Evolutionary conservation across 257 asterid species (phyloP), one percentile per base, ranked within the genome.

Genomic region (Lycium ferocissimum): DNA sequence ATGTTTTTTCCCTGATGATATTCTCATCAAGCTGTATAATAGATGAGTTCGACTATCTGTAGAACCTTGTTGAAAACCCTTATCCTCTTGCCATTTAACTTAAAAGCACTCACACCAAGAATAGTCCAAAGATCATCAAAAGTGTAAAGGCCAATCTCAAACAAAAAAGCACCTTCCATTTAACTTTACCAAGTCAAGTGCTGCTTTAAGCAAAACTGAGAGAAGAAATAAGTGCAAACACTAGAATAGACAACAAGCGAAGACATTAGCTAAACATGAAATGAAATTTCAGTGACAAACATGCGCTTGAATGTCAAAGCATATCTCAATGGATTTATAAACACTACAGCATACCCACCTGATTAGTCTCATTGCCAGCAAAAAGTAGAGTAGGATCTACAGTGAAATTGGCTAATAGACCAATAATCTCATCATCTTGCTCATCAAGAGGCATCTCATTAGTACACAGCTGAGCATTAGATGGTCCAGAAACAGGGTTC

Each of bases 341-440:
- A 47, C 45, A 38, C 40, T 56, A 45, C 56, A 83, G 54, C 54
- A 45, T 22, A 83, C 38, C 0, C 70, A 94, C 98, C 98, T 90
- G 87, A 26, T 45, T 83, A 87, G 71, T 58, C 84, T 66, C 90
- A 86, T 86, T 65, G 47, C 78, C 88, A 37, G 66, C 56, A 66
- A 82, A 69, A 15, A 59, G 82, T 35, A 82, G 58, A 58, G 84
- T 75, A 80, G 76, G 75, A 9, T 89, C 94, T 22, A 86, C 93
- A 0, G 75, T 56, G 83, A 93, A 91, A 6, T 81, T 49, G 10
- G 82, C 90, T 66, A 95, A 84, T 9, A 92, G 49, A 83, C 75
- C 76, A 72, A 7, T 58, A 11, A 93, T 84, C 69, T 91, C 97
- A 84, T 90, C 90, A 83, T 87, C 83, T 59, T 87, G 87, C 17